Conservation (phyloP, 257 asterid species). For the Solanum sitiens region DNA sequence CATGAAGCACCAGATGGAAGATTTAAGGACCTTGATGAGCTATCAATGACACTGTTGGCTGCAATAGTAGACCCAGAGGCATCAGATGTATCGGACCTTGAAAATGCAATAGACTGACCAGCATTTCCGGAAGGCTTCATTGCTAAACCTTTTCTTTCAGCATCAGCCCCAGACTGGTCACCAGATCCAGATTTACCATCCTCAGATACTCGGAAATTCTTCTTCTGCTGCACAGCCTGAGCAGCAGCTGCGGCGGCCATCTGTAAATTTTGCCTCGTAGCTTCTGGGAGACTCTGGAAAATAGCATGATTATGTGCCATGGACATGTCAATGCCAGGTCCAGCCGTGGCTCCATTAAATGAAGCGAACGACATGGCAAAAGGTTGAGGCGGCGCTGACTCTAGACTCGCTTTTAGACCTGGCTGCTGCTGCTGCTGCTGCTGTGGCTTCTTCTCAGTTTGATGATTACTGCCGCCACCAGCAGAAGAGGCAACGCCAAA, state of each 20-base stretch:
- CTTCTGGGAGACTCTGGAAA: constrained; percentile 58
- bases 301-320: constrained; percentile 68
- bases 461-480: constrained; percentile 21
- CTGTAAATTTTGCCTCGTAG: constrained; percentile 55
- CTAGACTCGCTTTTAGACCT: constrained; percentile 39
- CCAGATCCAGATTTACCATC: constrained; percentile 45
- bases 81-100: constrained; percentile 49
- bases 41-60: constrained; percentile 40
- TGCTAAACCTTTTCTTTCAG: constrained; percentile 41
- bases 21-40: constrained; percentile 35
- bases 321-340: constrained; percentile 47
- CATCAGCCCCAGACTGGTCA: constrained; percentile 40
- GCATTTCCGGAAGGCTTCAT: constrained; percentile 31
- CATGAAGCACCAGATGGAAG: constrained; percentile 31
- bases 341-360: constrained; percentile 35
- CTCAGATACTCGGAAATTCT: constrained; percentile 48
- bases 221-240: constrained; percentile 41
- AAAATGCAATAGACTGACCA: constrained; percentile 71
- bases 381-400: constrained; percentile 49
- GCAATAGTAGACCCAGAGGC: constrained; percentile 24
- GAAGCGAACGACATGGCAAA: constrained; percentile 85
- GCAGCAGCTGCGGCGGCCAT: constrained; percentile 57
- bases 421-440: constrained; percentile 24
- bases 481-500: constrained; percentile 21
- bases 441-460: constrained; percentile 46